Base-by-base conservation (phyloP, 2,329 filamentous ascomycete genomes). In the Fusarium globosum region DNA sequence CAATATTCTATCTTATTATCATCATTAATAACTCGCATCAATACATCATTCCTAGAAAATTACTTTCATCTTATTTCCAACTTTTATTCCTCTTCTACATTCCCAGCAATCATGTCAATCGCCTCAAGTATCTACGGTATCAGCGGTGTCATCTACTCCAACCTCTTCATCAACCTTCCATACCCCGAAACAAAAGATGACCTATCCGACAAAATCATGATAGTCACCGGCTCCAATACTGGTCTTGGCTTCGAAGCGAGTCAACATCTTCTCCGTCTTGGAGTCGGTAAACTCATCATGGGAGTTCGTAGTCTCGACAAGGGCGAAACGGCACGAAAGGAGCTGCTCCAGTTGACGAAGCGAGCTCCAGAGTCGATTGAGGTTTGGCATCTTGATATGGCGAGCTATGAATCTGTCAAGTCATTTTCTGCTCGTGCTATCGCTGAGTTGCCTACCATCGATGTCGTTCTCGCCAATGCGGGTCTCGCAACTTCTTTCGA, bases 381-480 rank as follows among this genome's bases (percentile, higher is more conserved):
- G 15, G 85, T 89, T 18, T 88, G 85, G 85, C 13, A 75, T 0
- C 73, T 89, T 7, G 86, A 89, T 49, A 84, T 88, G 82, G 66
- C 60, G 0, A 83, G 79, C 4, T 88, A 88, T 30, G 79, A 81
- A 0, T 88, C 85, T 0, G 78, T 88, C 18, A 79, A 81, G 33
- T 61, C 71, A 0, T 88, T 89, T 46, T 80, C 79, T 3, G 52
- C 46, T 14, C 39, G 74, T 1, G 73, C 57, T 3, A 23, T n/a
- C 0, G n/a, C 56, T 21, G 55, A 78, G 3, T 78, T 88, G 8
- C 59, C 79, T 0, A 81, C 83, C 14, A 71, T 88, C 13, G 86
- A 89, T 64, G 83, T 79, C 7, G 81, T 85, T 0, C 77, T 88
- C 8, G 81, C 83, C 38, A 88, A 83, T 41, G 82, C 82, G 0